Conservation (phyloP, 2,329 filamentous ascomycete species). For the Triangularia setosa region DNA sequence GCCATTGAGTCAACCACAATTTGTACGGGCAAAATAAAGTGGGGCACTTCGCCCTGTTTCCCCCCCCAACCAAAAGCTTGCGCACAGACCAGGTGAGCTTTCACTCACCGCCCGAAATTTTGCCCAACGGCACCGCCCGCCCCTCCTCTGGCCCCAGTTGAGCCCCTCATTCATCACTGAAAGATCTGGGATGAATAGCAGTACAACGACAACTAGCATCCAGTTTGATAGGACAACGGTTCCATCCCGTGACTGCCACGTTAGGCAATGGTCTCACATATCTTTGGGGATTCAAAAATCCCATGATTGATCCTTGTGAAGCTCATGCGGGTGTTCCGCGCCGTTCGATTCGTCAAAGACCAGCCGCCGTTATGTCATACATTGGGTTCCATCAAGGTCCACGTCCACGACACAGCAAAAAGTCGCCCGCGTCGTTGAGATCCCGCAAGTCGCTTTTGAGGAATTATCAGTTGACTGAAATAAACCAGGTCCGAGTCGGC, state of each 20-base stretch:
- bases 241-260: not conserved
- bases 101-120: not conserved
- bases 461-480: not conserved
- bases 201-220: not conserved
- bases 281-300: not conserved
- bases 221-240: not conserved
- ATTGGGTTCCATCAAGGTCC: conserved; percentile 7
- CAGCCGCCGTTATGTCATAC: conserved; percentile 22
- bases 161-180: not conserved
- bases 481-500: not conserved
- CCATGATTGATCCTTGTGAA: not conserved
- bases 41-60: not conserved
- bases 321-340: not conserved
- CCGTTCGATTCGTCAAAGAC: conserved; percentile 1
- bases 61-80: not conserved
- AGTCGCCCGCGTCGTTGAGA: not conserved
- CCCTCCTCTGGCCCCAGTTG: not conserved
- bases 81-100: not conserved
- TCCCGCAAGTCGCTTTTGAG: not conserved
- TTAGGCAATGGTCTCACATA: not conserved
- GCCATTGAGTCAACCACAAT: not conserved
- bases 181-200: not conserved
- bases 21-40: not conserved
- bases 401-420: not conserved
- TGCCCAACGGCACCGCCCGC: not conserved